Conservation (phyloP, 2,329 filamentous ascomycete genomes). For the Bipolaris sorokiniana region DNA sequence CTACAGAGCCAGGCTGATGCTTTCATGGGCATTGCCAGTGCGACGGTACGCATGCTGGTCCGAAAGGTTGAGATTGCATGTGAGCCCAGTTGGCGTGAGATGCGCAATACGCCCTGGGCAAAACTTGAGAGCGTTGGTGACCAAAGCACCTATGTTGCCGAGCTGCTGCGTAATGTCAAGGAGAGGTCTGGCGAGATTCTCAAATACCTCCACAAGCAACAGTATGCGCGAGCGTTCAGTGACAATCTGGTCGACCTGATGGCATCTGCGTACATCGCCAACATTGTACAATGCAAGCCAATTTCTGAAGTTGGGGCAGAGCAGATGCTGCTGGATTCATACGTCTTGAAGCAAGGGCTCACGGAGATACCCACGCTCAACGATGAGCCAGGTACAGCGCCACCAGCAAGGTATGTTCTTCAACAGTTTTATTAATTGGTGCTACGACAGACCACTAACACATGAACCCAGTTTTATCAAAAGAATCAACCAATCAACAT, state of each 20-base stretch:
- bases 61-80: conserved; percentile 81
- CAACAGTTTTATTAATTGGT: neutral
- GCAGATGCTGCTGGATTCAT: conserved; percentile 97
- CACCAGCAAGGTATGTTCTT: conserved; percentile 54
- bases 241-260: conserved; percentile 94
- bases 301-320: conserved; percentile 94
- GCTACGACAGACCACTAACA: conserved; percentile 10
- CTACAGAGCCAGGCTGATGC: conserved; percentile 91
- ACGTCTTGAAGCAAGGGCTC: conserved; percentile 82
- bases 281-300: conserved; percentile 86
- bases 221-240: conserved; percentile 92
- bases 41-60: conserved; percentile 82
- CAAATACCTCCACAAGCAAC: conserved; percentile 79
- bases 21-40: conserved; percentile 92
- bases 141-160: conserved; percentile 88
- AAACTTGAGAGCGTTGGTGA: conserved; percentile 92
- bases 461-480: conserved; percentile 72
- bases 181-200: conserved; percentile 76
- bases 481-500: conserved; percentile 82
- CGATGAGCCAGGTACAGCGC: conserved; percentile 63
- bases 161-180: conserved; percentile 77
- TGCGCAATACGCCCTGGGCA: conserved; percentile 95
- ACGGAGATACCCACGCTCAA: conserved; percentile 70
- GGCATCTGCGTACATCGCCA: conserved; percentile 77
- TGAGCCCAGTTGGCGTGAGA: conserved; percentile 91